Base-by-base conservation (phyloP, 1,139 yeast species). In the Taphrina sp. region DNA sequence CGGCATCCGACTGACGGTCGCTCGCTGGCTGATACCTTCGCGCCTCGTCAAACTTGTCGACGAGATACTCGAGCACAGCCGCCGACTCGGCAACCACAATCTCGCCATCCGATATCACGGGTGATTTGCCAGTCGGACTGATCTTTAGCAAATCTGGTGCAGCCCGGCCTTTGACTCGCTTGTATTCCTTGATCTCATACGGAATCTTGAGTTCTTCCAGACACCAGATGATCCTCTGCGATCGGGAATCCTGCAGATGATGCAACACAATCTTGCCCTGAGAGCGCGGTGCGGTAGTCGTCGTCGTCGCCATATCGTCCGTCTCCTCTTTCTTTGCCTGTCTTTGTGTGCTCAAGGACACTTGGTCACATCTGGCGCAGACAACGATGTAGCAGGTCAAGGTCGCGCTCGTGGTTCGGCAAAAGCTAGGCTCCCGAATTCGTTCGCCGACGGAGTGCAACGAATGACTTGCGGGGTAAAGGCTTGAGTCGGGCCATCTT, bases 121-220 rank as follows among this genome's bases (percentile, higher is more conserved):
- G 85, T 1, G 79, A 70, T 63, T 78, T 79, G 0, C 84, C 85
- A 28, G 76, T 65, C 3, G 83, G 82, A 62, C 80, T 83, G 7
- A 79, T 73, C 38, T 76, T 72, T 59, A 73, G 74, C 39, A 80
- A 67, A 34, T 74, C 81, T 3, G 60, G 58, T 14, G 74, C 74
- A 5, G 76, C 76, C 42, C 70, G 67, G 24, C 61, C 55, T 10
- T 72, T 69, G 58, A 76, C 73, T 43, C 85, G 73, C 57, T 76
- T 69, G 66, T 77, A 80, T 19, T 58, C 52, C 59, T 67, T 65
- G 37, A 60, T 28, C 55, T 39, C 51, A 26, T 44, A 57, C 3
- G 35, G 43, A 23, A 49, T 34, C 39, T 39, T 49, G 41, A 49
- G 68, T 52, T 78, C 75, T 59, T 80, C 83, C 20, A 81, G 67